These are phyloP conservation scores for Ascochyta viciae-villosae DNA, from an alignment of 2,329 filamentous ascomycete species.

Conservation along the genomic window DNA sequence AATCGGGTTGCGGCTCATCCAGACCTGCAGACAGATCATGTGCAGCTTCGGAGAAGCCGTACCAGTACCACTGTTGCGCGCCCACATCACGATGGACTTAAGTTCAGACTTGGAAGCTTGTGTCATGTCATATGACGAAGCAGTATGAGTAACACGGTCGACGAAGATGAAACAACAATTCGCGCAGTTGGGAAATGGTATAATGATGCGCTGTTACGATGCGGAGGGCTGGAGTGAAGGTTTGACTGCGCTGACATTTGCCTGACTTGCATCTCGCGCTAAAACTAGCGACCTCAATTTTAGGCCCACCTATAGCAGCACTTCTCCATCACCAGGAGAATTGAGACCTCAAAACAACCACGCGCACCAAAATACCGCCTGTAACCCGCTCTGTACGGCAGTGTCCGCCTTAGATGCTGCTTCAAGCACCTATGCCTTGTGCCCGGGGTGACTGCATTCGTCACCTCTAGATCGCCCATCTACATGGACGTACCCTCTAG, in stretches of 20 bases:
- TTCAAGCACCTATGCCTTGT: background rate
- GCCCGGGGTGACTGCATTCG: background rate
- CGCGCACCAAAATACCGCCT: background rate
- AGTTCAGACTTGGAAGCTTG: too few species aligned
- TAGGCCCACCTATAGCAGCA: constrained; percentile 1
- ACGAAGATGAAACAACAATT: too few species aligned
- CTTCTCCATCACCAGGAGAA: background rate
- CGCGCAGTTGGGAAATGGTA: background rate
- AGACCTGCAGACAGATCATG: background rate
- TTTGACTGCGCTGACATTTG: background rate
- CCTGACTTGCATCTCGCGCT: background rate
- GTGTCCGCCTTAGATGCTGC: background rate
- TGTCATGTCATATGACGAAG: too few species aligned
- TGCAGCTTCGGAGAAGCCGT: background rate
- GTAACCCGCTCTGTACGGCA: background rate
- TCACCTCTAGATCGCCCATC: background rate
- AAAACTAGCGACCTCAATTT: background rate
- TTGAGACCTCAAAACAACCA: background rate
- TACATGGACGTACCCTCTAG: constrained; percentile 26
- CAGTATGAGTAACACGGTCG: too few species aligned
- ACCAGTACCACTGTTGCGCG: background rate
- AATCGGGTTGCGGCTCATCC: background rate
- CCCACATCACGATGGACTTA: background rate
- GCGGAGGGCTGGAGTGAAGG: background rate
- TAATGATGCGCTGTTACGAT: background rate